Base-by-base conservation (phyloP, 2,329 filamentous ascomycete species). In the Trichoderma arundinaceum region DNA sequence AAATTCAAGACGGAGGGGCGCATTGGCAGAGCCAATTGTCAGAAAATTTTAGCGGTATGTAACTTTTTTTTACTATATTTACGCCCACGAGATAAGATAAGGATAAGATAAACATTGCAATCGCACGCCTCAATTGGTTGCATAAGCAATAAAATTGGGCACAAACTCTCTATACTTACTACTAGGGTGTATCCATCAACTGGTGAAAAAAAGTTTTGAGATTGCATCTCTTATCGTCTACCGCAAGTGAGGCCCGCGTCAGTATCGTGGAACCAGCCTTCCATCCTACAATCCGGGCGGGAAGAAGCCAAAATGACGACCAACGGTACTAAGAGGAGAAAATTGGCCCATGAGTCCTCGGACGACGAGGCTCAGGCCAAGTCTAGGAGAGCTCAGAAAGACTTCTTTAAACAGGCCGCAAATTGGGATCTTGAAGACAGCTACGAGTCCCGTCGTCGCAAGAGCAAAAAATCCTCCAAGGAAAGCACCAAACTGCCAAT, bases 391-490 rank as follows among this genome's bases (percentile, higher is more conserved):
- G 77, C 82, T n/a, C 83, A 86, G 66, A 86, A 86, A 70, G 84
- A 86, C 62, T 93, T 94, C 76, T 86, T 92, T 79, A 86, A 87
- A 72, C 89, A 87, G 73, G 92, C 91, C 6, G 84, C 91, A 66
- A 89, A 88, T 78, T 98, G 94, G 93, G 88, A 97, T 74, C 84
- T 97, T 56, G 95, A 97, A 80, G 91, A 96, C 75, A 90, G 92
- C 77, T 98, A 97, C 82, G 93, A 96, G 77, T 86, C 86, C 68
- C 88, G 88, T 71, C 88, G 91, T 53, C 86, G 92, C 71, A 95
- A 95, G 76, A 89, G 87, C 74, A 92, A 90, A 77, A 92, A 92
- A 76, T 84, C 86, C 65, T 86, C 88, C 72, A 84, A 83, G 68
- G 91, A 94, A 74, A 90, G 82, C 74, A 92, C 87, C 43, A 87